These are phyloP conservation scores for Phytophthora pluvialis DNA, from an alignment of 352 stramenopile genomes.

Conservation along the genomic window DNA sequence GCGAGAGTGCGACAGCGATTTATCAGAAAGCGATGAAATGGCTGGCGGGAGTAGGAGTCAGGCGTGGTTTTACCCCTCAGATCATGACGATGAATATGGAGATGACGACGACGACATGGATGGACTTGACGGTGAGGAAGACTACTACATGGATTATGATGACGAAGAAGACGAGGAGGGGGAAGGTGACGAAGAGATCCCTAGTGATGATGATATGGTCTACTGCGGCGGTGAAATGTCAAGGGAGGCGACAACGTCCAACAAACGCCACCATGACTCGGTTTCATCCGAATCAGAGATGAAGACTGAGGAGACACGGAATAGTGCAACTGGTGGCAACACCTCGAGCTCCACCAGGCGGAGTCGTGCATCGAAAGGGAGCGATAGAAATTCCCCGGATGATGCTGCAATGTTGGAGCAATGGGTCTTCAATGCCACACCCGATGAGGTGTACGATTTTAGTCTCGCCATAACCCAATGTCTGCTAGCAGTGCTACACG, in stretches of 20 bases:
- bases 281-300: conserved; percentile 45
- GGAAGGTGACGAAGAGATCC: conserved; percentile 16
- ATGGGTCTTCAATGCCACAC: conserved; percentile 34
- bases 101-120: conserved; percentile 60
- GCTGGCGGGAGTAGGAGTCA: conserved; percentile 21
- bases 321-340: neutral
- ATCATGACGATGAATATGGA: conserved; percentile 51
- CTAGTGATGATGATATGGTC: conserved; percentile 45
- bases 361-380: conserved; percentile 12
- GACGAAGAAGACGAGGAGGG: conserved; percentile 57
- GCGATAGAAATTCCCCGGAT: conserved; percentile 15
- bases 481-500: conserved; percentile 56
- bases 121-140: conserved; percentile 58
- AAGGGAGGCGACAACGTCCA: conserved; percentile 11
- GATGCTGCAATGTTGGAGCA: conserved; percentile 15
- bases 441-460: conserved; percentile 56
- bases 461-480: conserved; percentile 51
- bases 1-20: conserved; percentile 53
- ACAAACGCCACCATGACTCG: conserved; percentile 42
- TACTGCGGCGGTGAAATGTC: conserved; percentile 19
- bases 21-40: conserved; percentile 53
- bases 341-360: neutral
- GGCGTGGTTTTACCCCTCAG: conserved; percentile 53
- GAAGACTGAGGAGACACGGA: conserved; percentile 23
- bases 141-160: conserved; percentile 63